Evolutionary conservation across 768 basidiomycete species (phyloP), one percentile per base, ranked within the genome.

Genomic region (Russula earlei): DNA sequence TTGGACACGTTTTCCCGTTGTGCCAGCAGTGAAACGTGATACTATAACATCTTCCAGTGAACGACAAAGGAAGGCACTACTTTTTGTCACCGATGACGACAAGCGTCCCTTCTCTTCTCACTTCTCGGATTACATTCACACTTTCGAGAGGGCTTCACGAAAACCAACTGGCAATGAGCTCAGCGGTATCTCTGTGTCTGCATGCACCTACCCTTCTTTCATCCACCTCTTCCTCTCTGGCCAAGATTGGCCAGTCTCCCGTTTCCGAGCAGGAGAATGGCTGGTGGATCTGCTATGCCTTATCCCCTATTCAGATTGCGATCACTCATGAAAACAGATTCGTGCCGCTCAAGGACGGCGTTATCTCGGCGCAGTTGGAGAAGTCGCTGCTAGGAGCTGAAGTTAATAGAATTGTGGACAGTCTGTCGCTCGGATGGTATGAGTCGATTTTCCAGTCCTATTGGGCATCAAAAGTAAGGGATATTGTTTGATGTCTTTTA

Each of bases 401-500:
- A 44, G 77, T 84, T 19, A 74, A 73, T 25, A 72, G 71, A 15
- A 80, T 84, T n/a, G 77, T 82, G 14, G 77, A 83, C 54, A 71
- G 59, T 44, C 64, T 84, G 10, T 75, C 79, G 0, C 74, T 84
- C 52, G 82, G 81, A 1, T 84, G 82, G 83, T 83, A 83, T 24
- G 82, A 84, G 59, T 79, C 78, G 1, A 69, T 84, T 14, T 80
- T 84, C 58, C 77, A 77, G 58, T 83, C 82, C 0, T 84, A 84
- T 55, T 77, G 79, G 77, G 78, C 79, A 0, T 69, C 70, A 22
- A 84, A 79, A 73, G 81, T 75, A 40, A 7, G 44, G 3, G 17
- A 31, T 38, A 24, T 8, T 10, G 8, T 14, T 0, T 38, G 0
- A 3, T 22, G 4, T 2, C 20, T 4, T 19, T 44, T 1, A 52